Evolutionary conservation across 768 basidiomycete genomes (phyloP).

Genomic region (Calocybe indica): DNA sequence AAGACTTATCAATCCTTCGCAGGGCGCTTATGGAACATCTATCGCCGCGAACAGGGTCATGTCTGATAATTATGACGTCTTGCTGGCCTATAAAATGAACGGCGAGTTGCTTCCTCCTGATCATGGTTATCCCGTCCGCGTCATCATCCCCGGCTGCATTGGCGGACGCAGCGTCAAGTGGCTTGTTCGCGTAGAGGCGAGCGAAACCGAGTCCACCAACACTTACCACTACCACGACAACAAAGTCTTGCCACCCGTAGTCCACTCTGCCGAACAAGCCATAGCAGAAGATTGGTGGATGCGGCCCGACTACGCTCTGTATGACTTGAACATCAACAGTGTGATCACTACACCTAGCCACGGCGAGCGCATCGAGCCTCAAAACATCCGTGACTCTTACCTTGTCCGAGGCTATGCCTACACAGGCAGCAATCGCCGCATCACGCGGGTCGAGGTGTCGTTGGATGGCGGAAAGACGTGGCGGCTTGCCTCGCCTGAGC

Average conservation of each 20-base stretch:
- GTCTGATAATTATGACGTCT: conserved; percentile 41
- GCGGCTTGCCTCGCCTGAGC: conserved; percentile 38
- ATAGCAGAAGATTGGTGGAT: conserved; percentile 52
- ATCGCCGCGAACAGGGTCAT: conserved; percentile 40
- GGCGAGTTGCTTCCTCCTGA: conserved; percentile 54
- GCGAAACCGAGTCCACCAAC: conserved; percentile 46
- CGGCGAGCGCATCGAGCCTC: conserved; percentile 32
- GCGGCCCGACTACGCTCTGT: conserved; percentile 38
- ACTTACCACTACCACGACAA: conserved; percentile 44
- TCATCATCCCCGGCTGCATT: conserved; percentile 58
- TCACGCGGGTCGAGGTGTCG: conserved; percentile 54
- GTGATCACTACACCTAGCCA: conserved; percentile 53
- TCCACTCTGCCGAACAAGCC: conserved; percentile 43
- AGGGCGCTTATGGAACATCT: conserved; percentile 56
- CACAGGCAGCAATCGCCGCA: conserved; percentile 50
- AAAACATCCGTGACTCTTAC: conserved; percentile 22
- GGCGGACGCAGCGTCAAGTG: conserved; percentile 60
- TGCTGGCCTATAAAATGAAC: conserved; percentile 55
- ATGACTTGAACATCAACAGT: conserved; percentile 56
- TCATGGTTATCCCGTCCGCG: conserved; percentile 62
- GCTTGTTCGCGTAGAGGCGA: conserved; percentile 50
- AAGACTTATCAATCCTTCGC: no score
- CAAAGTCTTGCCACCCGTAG: conserved; percentile 50
- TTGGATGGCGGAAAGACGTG: conserved; percentile 47
- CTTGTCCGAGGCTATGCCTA: conserved; percentile 54